Percentiles rank a stretch among this genome's conserved stretches.
These are phyloP conservation scores for Blepharisma japonicum DNA, from an alignment of 73 alveolate species.

Conservation along the genomic window DNA sequence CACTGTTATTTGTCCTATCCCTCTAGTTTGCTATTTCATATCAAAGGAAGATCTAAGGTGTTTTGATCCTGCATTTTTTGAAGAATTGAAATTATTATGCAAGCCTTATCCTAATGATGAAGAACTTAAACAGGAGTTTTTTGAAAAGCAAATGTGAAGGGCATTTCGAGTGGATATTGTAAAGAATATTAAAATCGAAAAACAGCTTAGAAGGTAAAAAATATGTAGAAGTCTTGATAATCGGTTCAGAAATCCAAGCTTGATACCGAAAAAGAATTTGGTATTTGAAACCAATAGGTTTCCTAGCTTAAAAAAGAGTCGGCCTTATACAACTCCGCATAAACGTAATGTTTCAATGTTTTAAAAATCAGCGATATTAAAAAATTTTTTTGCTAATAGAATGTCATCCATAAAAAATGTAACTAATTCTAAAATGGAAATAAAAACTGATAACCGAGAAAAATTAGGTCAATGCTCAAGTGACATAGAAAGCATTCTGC, in stretches of 20 bases:
- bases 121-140: background rate
- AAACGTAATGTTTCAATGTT: too few relatives aligned
- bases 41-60: background rate
- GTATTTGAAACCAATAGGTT: background rate
- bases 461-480: too few relatives aligned
- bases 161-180: background rate
- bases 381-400: too few relatives aligned
- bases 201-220: background rate
- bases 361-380: too few relatives aligned
- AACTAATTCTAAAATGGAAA: too few relatives aligned
- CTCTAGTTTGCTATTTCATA: background rate
- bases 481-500: too few relatives aligned
- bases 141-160: background rate
- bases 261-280: background rate
- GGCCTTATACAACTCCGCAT: background rate
- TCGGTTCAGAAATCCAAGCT: background rate
- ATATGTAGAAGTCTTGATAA: background rate
- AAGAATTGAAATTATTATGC: background rate
- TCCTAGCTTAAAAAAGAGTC: slow-evolving; percentile 19
- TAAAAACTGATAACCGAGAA: too few relatives aligned
- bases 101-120: slow-evolving; percentile 16
- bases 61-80: background rate
- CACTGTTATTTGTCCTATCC: background rate
- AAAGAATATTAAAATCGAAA: background rate
- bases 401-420: too few relatives aligned